Evolutionary conservation across 2,329 filamentous ascomycete species (phyloP).

Genomic region (Colletotrichum sp.): DNA sequence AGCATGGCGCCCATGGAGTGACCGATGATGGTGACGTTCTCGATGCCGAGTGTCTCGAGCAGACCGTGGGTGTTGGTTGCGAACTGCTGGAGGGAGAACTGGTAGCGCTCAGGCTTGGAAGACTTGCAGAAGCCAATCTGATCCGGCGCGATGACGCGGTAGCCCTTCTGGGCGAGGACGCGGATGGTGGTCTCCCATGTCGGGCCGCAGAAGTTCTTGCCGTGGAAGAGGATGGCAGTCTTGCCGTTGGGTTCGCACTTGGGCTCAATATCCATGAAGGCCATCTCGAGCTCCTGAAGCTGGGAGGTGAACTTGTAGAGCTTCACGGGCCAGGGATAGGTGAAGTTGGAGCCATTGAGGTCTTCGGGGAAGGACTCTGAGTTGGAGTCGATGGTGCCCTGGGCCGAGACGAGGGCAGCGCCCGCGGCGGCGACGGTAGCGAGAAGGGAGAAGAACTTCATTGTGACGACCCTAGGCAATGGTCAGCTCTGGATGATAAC

Average conservation of each 20-base stretch:
- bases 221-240: constrained; percentile 55
- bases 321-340: constrained; percentile 56
- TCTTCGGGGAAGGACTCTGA: constrained; percentile 43
- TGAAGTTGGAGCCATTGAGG: constrained; percentile 56
- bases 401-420: constrained; percentile 25
- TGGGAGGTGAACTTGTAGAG: constrained; percentile 54
- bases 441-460: constrained; percentile 23
- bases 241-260: constrained; percentile 37
- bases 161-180: constrained; percentile 46
- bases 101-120: constrained; percentile 53
- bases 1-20: constrained; percentile 64
- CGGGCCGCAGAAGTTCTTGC: constrained; percentile 61
- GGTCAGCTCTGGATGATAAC: not conserved
- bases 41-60: constrained; percentile 46
- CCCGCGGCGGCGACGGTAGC: constrained; percentile 18
- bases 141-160: constrained; percentile 58
- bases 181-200: constrained; percentile 57
- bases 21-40: constrained; percentile 52
- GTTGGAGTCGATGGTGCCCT: constrained; percentile 35
- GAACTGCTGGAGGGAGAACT: constrained; percentile 58
- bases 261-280: constrained; percentile 58
- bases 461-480: not conserved
- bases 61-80: constrained; percentile 56
- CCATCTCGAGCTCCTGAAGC: constrained; percentile 54
- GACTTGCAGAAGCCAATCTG: constrained; percentile 65